A percentile compares a stretch with the other conserved stretches of the same genome.
Conservation (phyloP, 1,284 basidiomycete genomes). For the Limonomyces culmigenus region DNA sequence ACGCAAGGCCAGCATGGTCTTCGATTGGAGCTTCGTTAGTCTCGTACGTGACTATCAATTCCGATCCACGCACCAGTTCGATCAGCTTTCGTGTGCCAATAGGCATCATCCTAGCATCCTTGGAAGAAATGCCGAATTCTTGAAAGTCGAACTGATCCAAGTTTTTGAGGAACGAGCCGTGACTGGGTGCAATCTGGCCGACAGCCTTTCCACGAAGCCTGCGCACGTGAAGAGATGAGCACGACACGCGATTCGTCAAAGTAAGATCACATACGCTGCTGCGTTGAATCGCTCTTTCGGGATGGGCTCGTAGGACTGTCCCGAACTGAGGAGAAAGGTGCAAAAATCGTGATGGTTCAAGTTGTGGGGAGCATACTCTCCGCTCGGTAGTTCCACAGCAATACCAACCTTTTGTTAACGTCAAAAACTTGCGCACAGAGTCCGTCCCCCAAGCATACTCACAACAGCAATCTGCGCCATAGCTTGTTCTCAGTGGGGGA, state of each 20-base stretch:
- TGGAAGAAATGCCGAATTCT: slow-evolving; percentile 21
- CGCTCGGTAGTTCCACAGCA: slow-evolving; percentile 20
- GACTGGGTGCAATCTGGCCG: slow-evolving; percentile 13
- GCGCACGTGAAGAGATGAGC: slow-evolving; percentile 8
- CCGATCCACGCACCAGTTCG: no score
- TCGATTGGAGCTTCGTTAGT: no score
- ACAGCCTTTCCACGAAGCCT: slow-evolving; percentile 10
- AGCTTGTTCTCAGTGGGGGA: no score
- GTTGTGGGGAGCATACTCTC: slow-evolving; percentile 11
- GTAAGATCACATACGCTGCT: slow-evolving; percentile 11
- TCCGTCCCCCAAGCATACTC: no score
- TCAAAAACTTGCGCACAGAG: no score
- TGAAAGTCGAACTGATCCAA: slow-evolving; percentile 19
- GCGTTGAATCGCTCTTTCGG: slow-evolving; percentile 17
- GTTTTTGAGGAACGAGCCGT: slow-evolving; percentile 22
- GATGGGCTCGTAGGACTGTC: slow-evolving; percentile 18
- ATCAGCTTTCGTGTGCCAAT: slow-evolving; percentile 19
- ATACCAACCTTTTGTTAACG: slow-evolving; percentile 26
- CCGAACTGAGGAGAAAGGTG: slow-evolving; percentile 17
- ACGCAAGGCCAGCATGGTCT: slow-evolving; percentile 20
- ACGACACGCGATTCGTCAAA: background rate
- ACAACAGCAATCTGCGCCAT: no score
- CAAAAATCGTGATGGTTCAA: slow-evolving; percentile 19
- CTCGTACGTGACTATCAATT: no score
- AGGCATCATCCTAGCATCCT: slow-evolving; percentile 20